phyloP scores from a whole-genome alignment of 345 rosid genomes.

The Melastoma malabathricum region DNA sequence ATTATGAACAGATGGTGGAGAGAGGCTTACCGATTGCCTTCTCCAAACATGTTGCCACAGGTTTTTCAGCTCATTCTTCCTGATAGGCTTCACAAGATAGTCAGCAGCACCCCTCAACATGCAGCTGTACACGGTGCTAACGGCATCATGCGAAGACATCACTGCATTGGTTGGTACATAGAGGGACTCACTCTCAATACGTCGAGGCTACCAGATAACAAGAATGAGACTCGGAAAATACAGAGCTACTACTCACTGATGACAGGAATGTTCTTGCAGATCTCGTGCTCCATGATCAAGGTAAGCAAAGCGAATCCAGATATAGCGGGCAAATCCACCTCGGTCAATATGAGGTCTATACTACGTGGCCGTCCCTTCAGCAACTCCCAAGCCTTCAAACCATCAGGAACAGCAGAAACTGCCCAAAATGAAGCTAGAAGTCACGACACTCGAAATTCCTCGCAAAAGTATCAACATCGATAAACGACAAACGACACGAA shows the following conservation, averaged over 20 bases:
- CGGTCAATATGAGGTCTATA: conserved; percentile 74
- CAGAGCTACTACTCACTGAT: conserved; percentile 43
- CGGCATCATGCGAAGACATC: conserved; percentile 92
- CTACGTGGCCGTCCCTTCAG: conserved; percentile 46
- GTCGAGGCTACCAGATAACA: too few relatives aligned
- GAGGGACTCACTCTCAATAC: neutral
- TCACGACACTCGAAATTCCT: conserved; percentile 4
- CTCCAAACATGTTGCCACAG: conserved; percentile 99
- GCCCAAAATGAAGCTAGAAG: conserved; percentile 9
- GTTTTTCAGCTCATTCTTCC: conserved; percentile 85
- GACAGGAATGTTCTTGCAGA: conserved; percentile 85
- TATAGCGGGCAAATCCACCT: conserved; percentile 79
- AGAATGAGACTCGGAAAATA: too few relatives aligned
- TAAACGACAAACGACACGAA: neutral
- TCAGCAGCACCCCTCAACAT: conserved; percentile 92
- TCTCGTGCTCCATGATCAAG: conserved; percentile 77
- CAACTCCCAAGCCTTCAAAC: conserved; percentile 93
- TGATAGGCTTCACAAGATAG: conserved; percentile 86
- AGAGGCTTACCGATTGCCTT: conserved; percentile 60
- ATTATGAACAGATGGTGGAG: too few relatives aligned
- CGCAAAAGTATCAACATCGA: neutral
- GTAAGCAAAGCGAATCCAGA: conserved; percentile 82
- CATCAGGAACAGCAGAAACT: conserved; percentile 82
- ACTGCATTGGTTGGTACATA: conserved; percentile 27
- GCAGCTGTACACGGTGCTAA: conserved; percentile 77